Evolutionary conservation across 2,329 filamentous ascomycete genomes (phyloP), one percentile per base, ranked within the genome.

Genomic region (Botrytis galanthina): DNA sequence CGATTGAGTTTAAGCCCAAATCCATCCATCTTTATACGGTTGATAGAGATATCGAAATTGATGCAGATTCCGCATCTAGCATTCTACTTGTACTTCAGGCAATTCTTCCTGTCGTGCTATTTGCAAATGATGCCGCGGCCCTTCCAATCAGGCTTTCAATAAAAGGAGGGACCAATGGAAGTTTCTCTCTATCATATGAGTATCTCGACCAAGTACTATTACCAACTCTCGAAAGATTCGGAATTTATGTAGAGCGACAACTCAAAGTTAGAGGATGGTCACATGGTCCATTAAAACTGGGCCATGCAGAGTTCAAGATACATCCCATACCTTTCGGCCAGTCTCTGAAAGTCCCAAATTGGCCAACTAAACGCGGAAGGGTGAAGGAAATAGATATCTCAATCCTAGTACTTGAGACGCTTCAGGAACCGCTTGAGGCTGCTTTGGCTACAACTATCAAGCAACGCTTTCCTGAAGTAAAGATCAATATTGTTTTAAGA

Each of bases 191-290:
- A 1, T 88, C 85, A n/a, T 90, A 84, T 74, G 89, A 91, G 77
- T 91, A 91, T 77, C 81, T 90, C 5, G 87, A 89, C 77, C 89
- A 90, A 77, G 86, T 91, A 0, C 82, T 91, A 1, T 80, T 90
- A 46, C 89, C 89, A 4, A 82, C 84, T 0, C 80, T 91, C 0
- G 83, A 87, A 77, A 82, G 83, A 5, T 89, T 90, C 72, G 84
- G 84, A 2, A 80, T 90, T n/a, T 72, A 73, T 1, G 83, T 88
- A 5, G 83, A 86, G 74, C 79, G 87, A 12, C 77, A 80, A 29
- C 78, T 90, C 16, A 80, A 83, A 48, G 76, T 68, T 32, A 84
- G 88, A 12, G 85, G 87, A 16, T 91, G 89, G 89, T 77, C 76
- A 71, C 75, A 78, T 29, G 80, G 79, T 10, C 71, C 74, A 3